Evolutionary conservation across 805 yeast genomes (phyloP).

Genomic region (Maudiozyma barnettii): DNA sequence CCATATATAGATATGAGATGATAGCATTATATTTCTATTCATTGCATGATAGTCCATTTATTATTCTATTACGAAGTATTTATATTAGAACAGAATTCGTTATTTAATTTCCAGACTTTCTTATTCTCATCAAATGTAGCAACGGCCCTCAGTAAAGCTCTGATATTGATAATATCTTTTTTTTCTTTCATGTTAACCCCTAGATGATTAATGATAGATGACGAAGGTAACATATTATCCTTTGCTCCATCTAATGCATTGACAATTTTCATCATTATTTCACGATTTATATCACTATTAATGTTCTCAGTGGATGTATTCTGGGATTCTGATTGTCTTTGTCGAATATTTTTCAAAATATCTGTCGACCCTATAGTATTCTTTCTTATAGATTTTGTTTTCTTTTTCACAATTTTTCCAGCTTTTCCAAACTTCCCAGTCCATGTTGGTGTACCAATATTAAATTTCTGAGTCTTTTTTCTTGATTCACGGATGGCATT

Average conservation of each 20-base stretch:
- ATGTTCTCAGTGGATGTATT: constrained; percentile 11
- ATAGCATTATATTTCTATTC: background rate
- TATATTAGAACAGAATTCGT: constrained; percentile 30
- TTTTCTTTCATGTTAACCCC: constrained; percentile 36
- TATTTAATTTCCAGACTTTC: constrained; percentile 58
- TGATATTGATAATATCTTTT: constrained; percentile 47
- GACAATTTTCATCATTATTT: constrained; percentile 25
- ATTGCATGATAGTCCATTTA: background rate
- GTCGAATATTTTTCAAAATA: constrained; percentile 18
- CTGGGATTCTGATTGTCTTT: constrained; percentile 12
- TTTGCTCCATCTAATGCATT: constrained; percentile 31
- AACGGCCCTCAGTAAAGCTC: constrained; percentile 60
- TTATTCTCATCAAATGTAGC: constrained; percentile 54
- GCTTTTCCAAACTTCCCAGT: constrained; percentile 88
- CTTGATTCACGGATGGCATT: constrained; percentile 50
- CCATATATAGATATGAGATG: background rate
- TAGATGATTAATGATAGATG: constrained; percentile 35
- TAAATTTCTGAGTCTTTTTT: constrained; percentile 30
- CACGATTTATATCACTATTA: background rate
- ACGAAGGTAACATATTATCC: constrained; percentile 39
- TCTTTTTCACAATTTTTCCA: constrained; percentile 40
- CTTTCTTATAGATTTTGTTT: background rate
- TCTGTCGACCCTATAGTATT: constrained; percentile 14
- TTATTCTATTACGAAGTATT: background rate
- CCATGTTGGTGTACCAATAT: constrained; percentile 88